These are phyloP conservation scores for Phytophthora ramorum DNA, from an alignment of 352 stramenopile genomes.

Conservation along the genomic window DNA sequence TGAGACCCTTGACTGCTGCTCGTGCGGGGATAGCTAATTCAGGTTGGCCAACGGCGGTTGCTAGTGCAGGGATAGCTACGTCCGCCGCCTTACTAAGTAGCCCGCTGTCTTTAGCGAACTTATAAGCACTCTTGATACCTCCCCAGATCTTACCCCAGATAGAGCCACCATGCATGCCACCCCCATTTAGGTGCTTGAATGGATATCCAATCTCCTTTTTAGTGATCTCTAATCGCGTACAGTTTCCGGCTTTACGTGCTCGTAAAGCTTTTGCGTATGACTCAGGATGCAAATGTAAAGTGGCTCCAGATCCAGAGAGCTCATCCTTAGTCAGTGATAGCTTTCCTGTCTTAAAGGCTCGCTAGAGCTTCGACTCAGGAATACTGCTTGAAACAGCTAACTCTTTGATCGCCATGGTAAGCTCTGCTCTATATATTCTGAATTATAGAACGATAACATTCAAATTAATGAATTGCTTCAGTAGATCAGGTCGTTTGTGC, in stretches of 20 bases:
- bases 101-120: too few relatives aligned
- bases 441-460: constrained; percentile 17
- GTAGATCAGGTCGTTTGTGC: constrained; percentile 5
- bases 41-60: too few relatives aligned
- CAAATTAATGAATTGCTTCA: constrained; percentile 20
- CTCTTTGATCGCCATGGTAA: constrained; percentile 1
- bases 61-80: too few relatives aligned
- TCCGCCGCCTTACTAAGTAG: too few relatives aligned
- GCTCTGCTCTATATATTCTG: background rate
- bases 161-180: constrained; percentile 1
- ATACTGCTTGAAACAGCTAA: constrained; percentile 5
- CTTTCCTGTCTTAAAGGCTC: background rate
- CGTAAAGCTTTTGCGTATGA: constrained; percentile 5
- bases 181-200: too few relatives aligned
- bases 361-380: background rate
- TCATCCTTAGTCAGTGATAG: constrained; percentile 7
- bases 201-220: too few relatives aligned
- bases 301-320: constrained; percentile 4
- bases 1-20: too few relatives aligned
- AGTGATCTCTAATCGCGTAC: too few relatives aligned
- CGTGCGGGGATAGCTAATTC: too few relatives aligned
- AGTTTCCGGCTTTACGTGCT: background rate
- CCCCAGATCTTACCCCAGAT: constrained; percentile 6
- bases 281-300: constrained; percentile 9
- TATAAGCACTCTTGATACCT: background rate